phyloP scores from a whole-genome alignment of 2,329 filamentous ascomycete species.

The Colletotrichum tropicicola region DNA sequence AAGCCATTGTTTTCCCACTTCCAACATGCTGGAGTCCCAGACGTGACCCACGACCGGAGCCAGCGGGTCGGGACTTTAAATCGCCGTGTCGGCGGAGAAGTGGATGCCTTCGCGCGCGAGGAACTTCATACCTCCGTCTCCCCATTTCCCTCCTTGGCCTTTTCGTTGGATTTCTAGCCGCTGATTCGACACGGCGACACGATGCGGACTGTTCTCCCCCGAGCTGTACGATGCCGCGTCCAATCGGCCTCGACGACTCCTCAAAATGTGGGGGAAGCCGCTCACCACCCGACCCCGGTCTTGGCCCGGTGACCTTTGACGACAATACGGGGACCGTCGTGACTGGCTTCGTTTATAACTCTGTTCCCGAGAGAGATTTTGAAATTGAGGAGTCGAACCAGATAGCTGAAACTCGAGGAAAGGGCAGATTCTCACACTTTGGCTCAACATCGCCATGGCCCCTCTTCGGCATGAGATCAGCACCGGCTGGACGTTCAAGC shows the following conservation, averaged over 20 bases:
- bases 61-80: constrained; percentile 8
- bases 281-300: background rate
- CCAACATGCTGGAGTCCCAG: too few species aligned
- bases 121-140: constrained; percentile 8
- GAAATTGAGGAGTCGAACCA: background rate
- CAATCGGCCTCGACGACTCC: constrained; percentile 7
- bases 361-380: background rate
- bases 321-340: background rate
- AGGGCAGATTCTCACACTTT: background rate
- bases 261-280: constrained; percentile 19
- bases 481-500: constrained; percentile 38
- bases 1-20: background rate
- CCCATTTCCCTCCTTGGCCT: background rate
- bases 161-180: background rate
- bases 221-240: background rate
- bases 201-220: background rate
- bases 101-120: background rate
- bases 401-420: background rate
- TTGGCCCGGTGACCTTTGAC: background rate
- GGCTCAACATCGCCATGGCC: background rate
- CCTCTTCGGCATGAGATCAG: constrained; percentile 17
- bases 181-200: constrained; percentile 5
- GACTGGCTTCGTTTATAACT: background rate
- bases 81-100: background rate
- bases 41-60: too few species aligned